Evolutionary conservation across 495 filamentous ascomycete species (phyloP), one percentile per base, ranked within the genome.

Genomic region (Hypoxylon fragiforme): DNA sequence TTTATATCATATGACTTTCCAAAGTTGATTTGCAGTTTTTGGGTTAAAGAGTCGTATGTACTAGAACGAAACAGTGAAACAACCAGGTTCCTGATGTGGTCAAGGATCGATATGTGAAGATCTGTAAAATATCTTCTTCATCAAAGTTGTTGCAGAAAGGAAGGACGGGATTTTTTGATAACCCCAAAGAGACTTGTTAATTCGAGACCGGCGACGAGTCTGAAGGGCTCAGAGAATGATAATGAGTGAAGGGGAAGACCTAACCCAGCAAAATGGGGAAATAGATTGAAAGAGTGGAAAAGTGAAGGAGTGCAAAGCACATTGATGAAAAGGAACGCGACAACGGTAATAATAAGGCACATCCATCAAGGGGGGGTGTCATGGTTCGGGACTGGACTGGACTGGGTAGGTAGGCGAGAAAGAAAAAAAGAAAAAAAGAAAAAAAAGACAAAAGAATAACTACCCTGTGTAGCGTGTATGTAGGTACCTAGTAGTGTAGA

Each of bases 61-160:
- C 42, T 62, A 50, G 52, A 62, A 62, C 24, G 58, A 57, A 62
- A 62, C 58, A 36, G 47, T 62, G 52, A 62, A 62, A 62, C 58
- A 50, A 57, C 58, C 58, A 57, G 58, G 58, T 62, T 62, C 52
- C 58, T 45, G 48, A 52, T 53, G 45, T 56, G 43, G 44, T 41
- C 48, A 62, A 62, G 58, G 58, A 57, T 62, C 2, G 48, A 45
- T 22, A 47, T 22, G 26, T 20, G 47, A 40, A 48, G 28, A 48
- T 36, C 40, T 18, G 46, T 43, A n/a, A 30, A 30, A 30, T 39
- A 24, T 56, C 34, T 44, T 48, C 15, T 48, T 38, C n/a, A n/a
- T n/a, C n/a, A n/a, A n/a, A n/a, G 35, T 9, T 28, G 46, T 46
- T 26, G 49, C 44, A 53, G 52, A 14, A 62, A 57, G 52, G 21